Conservation (phyloP, 352 stramenopile species). For the Pythium apleroticum region DNA sequence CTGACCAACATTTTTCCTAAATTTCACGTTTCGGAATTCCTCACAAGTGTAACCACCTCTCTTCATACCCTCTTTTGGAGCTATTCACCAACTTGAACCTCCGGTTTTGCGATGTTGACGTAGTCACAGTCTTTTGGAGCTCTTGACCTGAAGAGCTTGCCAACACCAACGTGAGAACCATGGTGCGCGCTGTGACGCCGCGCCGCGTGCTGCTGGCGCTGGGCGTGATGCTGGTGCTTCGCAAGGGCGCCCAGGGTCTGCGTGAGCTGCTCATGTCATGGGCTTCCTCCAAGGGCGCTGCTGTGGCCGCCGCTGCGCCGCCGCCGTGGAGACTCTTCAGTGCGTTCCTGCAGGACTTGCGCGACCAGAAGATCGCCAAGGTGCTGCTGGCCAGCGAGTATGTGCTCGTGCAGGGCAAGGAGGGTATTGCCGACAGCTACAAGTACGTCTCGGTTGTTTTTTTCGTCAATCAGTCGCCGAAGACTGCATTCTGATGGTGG, state of each 20-base stretch:
- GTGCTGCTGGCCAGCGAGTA: conserved; percentile 64
- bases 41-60: neutral
- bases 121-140: conserved; percentile 9
- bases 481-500: neutral
- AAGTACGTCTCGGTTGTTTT: conserved; percentile 38
- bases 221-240: conserved; percentile 40
- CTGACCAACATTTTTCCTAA: neutral
- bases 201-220: conserved; percentile 39
- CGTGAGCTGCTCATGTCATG: conserved; percentile 28
- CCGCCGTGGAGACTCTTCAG: conserved; percentile 71
- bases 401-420: conserved; percentile 53
- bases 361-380: conserved; percentile 45
- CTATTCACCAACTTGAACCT: conserved; percentile 1
- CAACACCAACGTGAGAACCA: neutral
- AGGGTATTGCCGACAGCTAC: conserved; percentile 40
- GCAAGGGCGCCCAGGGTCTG: conserved; percentile 36
- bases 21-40: neutral
- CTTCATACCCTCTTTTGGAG: conserved; percentile 8
- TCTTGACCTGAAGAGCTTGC: neutral
- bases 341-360: conserved; percentile 56
- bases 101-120: conserved; percentile 22
- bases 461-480: neutral
- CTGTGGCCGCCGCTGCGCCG: conserved; percentile 9
- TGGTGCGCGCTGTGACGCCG: conserved; percentile 23
- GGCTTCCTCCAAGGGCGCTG: conserved; percentile 22